A percentile compares a stretch with the other conserved stretches of the same genome.
Conservation (phyloP, 352 stramenopile genomes). For the Phytopythium cucurbitacearum region DNA sequence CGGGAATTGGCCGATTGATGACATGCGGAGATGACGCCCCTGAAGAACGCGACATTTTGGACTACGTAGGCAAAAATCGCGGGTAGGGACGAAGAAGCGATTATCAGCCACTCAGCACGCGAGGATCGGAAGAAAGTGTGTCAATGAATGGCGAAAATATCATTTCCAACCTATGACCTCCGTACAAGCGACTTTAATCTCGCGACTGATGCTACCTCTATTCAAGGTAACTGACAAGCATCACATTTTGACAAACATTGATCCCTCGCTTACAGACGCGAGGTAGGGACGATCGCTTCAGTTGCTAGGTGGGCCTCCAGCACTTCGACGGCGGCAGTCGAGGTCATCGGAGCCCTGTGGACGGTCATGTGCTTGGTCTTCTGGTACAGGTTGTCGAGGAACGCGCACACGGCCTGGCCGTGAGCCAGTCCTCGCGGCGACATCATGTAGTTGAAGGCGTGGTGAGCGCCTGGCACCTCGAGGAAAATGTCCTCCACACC, state of each 20-base stretch:
- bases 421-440: slow-evolving; percentile 65
- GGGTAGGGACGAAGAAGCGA: not conserved
- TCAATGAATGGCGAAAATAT: too few relatives aligned
- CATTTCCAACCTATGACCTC: too few relatives aligned
- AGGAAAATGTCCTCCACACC: slow-evolving; percentile 61
- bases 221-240: too few relatives aligned
- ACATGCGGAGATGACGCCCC: not conserved
- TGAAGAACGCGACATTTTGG: slow-evolving; percentile 1
- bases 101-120: not conserved
- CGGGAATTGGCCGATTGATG: too few relatives aligned
- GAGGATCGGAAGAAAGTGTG: too few relatives aligned
- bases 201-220: too few relatives aligned
- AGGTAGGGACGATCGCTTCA: not conserved
- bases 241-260: too few relatives aligned
- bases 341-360: not conserved
- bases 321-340: slow-evolving; percentile 5
- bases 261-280: slow-evolving; percentile 1
- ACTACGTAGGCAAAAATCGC: slow-evolving; percentile 3
- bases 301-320: slow-evolving; percentile 5
- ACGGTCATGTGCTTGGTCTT: slow-evolving; percentile 32
- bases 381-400: slow-evolving; percentile 49
- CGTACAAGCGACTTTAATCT: too few relatives aligned
- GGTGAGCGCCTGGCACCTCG: slow-evolving; percentile 49
- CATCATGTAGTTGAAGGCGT: slow-evolving; percentile 75
- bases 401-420: slow-evolving; percentile 59